Percentiles rank a stretch among this genome's conserved stretches.
Conservation (phyloP, 352 stramenopile genomes). For the Phytophthora kernoviae region DNA sequence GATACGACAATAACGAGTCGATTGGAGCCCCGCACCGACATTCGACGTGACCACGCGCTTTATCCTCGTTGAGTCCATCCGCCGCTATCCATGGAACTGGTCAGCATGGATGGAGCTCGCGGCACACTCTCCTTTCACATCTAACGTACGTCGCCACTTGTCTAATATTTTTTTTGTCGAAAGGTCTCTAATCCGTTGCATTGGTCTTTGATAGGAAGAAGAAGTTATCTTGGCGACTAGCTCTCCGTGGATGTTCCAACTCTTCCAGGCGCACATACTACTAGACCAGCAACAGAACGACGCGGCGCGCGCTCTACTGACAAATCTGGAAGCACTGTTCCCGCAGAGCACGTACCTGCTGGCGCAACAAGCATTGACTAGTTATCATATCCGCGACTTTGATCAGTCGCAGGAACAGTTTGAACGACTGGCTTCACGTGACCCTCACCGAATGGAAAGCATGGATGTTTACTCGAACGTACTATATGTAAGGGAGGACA, state of each 20-base stretch:
- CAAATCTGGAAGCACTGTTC: slow-evolving; percentile 56
- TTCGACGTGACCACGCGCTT: slow-evolving; percentile 65
- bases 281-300: slow-evolving; percentile 84
- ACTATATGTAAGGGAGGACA: slow-evolving; percentile 88
- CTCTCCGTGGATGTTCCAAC: slow-evolving; percentile 81
- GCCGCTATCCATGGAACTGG: slow-evolving; percentile 92
- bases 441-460: slow-evolving; percentile 78
- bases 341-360: slow-evolving; percentile 76
- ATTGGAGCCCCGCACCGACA: slow-evolving; percentile 23
- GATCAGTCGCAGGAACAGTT: slow-evolving; percentile 81
- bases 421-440: slow-evolving; percentile 55
- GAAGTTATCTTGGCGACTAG: slow-evolving; percentile 50
- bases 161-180: background rate
- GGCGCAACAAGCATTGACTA: slow-evolving; percentile 75
- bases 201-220: slow-evolving; percentile 48
- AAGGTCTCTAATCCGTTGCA: slow-evolving; percentile 12
- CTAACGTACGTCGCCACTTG: slow-evolving; percentile 21
- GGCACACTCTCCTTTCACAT: slow-evolving; percentile 67
- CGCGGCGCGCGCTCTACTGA: slow-evolving; percentile 57
- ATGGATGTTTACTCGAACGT: slow-evolving; percentile 91
- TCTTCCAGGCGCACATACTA: slow-evolving; percentile 83
- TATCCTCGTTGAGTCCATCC: slow-evolving; percentile 76
- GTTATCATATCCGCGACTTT: slow-evolving; percentile 87
- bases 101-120: slow-evolving; percentile 97
- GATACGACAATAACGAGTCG: slow-evolving; percentile 20